Evolutionary conservation across 345 rosid species (phyloP).

Genomic region (Erucastrum elatum): DNA sequence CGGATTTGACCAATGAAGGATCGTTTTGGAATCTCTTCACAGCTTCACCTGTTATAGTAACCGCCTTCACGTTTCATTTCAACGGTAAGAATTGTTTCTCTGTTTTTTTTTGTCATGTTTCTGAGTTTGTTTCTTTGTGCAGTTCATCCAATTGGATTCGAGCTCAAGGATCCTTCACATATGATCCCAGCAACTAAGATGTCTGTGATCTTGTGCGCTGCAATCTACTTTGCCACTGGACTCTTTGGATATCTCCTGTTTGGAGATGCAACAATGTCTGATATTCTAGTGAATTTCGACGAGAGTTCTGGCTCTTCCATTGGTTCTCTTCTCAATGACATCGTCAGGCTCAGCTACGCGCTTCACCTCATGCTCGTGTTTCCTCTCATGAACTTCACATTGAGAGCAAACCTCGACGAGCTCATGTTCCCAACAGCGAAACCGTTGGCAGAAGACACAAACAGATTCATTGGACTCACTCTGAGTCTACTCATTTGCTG

Average conservation of each 20-base stretch:
- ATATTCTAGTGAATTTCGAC: conserved; percentile 75
- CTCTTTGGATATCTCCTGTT: conserved; percentile 75
- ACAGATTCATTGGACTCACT: conserved; percentile 61
- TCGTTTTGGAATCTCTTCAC: conserved; percentile 82
- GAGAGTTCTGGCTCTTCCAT: conserved; percentile 52
- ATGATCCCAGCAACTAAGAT: conserved; percentile 62
- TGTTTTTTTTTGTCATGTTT: conserved; percentile 12
- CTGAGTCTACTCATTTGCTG: conserved; percentile 44
- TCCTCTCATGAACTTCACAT: conserved; percentile 78
- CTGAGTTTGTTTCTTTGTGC: conserved; percentile 26
- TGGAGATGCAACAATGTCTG: conserved; percentile 76
- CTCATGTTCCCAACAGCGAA: conserved; percentile 53
- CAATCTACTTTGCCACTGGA: conserved; percentile 63
- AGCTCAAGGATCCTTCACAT: conserved; percentile 58
- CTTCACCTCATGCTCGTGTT: conserved; percentile 80
- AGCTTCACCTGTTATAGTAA: conserved; percentile 82
- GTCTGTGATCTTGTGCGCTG: conserved; percentile 58
- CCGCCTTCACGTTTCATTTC: conserved; percentile 91
- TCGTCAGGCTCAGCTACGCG: conserved; percentile 73
- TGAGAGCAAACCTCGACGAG: conserved; percentile 75
- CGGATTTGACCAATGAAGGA: conserved; percentile 47
- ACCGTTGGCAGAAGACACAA: conserved; percentile 44
- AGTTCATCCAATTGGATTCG: conserved; percentile 81
- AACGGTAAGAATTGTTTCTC: conserved; percentile 69
- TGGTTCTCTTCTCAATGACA: conserved; percentile 63